Evolutionary conservation across 2,329 filamentous ascomycete species (phyloP), one percentile per base, ranked within the genome.

Genomic region (Plectosphaerella cucumerina): DNA sequence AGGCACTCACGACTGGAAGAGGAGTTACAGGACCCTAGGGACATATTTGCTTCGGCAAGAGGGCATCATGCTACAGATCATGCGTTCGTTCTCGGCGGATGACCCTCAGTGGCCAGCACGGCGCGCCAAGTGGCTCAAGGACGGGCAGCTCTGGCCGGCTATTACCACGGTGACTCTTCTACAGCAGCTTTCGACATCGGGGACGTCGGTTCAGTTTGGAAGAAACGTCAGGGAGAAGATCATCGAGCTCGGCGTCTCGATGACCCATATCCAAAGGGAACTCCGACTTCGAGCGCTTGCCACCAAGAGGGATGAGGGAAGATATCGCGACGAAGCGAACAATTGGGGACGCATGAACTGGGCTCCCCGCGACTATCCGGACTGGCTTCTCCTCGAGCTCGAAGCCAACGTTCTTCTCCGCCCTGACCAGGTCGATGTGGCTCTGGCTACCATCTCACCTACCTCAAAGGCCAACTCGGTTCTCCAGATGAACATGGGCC

Each of bases 321-420:
- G 57, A 60, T 55, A 67, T 2, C 15, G 57, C 2, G 73, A 78
- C 4, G 80, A 85, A 53, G 56, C 63, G 12, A 51, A 50, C 0
- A 80, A 78, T 46, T 31, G 35, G 0, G 82, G 80, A 0, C 84
- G 87, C 57, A 60, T 58, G 0, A 80, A 83, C 26, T 87, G 84
- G 84, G 59, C 70, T 3, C 76, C 81, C 0, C n/a, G 61, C 0
- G 65, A 80, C 0, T 62, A 75, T 31, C 72, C 82, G 0, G 85
- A 89, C 58, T 87, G 84, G 80, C 62, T 89, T 0, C 67, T 89
- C 0, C 64, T 90, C 0, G 85, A 89, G 54, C 77, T 89, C 14
- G 86, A 89, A 48, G 72, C 76, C 0, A 75, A 86, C 52, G 63
- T 89, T 3, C 69, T 85, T 23, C 82, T 89, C 48, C 76, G 86